Conservation (phyloP, 2,329 filamentous ascomycete species). For the Pseudofabraea citricarpa region DNA sequence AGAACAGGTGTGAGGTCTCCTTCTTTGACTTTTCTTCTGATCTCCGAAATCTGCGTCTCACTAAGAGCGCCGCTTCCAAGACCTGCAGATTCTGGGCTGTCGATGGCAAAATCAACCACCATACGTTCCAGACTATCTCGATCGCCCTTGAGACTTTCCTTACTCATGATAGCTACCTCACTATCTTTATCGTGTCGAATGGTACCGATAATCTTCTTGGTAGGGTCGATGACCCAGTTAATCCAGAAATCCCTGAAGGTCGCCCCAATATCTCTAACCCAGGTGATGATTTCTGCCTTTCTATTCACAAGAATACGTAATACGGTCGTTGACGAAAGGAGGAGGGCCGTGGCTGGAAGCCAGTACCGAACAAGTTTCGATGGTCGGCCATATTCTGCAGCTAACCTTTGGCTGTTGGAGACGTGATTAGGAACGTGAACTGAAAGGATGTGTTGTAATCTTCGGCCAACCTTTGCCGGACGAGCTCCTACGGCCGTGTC, state of each 20-base stretch:
- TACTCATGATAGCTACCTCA: slow-evolving; percentile 95
- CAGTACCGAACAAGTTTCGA: slow-evolving; percentile 77
- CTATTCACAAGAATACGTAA: slow-evolving; percentile 71
- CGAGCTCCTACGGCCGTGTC: slow-evolving; percentile 24
- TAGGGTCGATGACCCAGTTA: slow-evolving; percentile 92
- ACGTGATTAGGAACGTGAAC: slow-evolving; percentile 65
- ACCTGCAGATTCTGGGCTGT: slow-evolving; percentile 62
- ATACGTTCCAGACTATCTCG: slow-evolving; percentile 90
- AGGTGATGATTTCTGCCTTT: slow-evolving; percentile 71
- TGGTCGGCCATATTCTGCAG: slow-evolving; percentile 68
- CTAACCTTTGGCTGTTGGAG: slow-evolving; percentile 47
- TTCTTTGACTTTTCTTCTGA: slow-evolving; percentile 77
- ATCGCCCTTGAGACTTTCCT: slow-evolving; percentile 84
- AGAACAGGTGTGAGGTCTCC: slow-evolving; percentile 92
- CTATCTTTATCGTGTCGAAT: slow-evolving; percentile 90
- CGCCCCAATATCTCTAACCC: slow-evolving; percentile 72
- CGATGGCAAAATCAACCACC: slow-evolving; percentile 92
- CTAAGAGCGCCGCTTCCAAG: slow-evolving; percentile 48
- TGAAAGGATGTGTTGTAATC: slow-evolving; percentile 66
- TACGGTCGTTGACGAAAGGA: slow-evolving; percentile 85
- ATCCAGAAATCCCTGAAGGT: slow-evolving; percentile 88
- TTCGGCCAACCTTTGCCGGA: slow-evolving; percentile 57
- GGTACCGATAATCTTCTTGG: slow-evolving; percentile 77
- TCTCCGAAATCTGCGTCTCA: slow-evolving; percentile 66
- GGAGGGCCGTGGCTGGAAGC: slow-evolving; percentile 66